A percentile compares a stretch with the other conserved stretches of the same genome.
Conservation (phyloP, 2,329 filamentous ascomycete genomes). For the Plenodomus lindquistii region DNA sequence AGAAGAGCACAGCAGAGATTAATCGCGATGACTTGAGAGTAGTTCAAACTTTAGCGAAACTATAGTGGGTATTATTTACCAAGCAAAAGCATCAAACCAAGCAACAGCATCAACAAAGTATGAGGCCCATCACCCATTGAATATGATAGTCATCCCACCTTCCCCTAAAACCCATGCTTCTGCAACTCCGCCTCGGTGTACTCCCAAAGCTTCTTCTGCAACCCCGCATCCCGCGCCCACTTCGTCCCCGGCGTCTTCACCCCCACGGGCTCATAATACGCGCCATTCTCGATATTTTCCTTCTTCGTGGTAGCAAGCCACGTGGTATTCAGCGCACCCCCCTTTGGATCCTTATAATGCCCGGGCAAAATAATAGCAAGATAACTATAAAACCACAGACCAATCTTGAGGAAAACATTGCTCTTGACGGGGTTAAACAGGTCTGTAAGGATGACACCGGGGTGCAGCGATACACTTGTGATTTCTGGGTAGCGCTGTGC, state of each 20-base stretch:
- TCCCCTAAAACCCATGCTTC: conserved; percentile 34
- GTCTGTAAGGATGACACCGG: conserved; percentile 54
- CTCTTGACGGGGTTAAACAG: conserved; percentile 36
- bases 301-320: conserved; percentile 46
- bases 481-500: conserved; percentile 51
- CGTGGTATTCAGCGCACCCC: conserved; percentile 48
- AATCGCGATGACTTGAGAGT: conserved; percentile 33
- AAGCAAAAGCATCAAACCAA: neutral
- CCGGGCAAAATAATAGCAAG: conserved; percentile 33
- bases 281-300: conserved; percentile 46
- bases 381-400: conserved; percentile 29
- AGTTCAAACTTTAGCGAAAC: conserved; percentile 27
- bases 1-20: conserved; percentile 33
- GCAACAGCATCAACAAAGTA: neutral
- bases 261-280: conserved; percentile 48
- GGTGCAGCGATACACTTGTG: conserved; percentile 52
- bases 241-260: conserved; percentile 25
- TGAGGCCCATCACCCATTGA: too few relatives aligned
- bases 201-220: conserved; percentile 45
- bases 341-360: conserved; percentile 30
- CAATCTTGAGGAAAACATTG: conserved; percentile 29
- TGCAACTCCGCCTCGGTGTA: conserved; percentile 42
- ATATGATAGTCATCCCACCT: too few relatives aligned
- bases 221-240: conserved; percentile 30
- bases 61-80: conserved; percentile 17